Evolutionary conservation across 1,139 yeast species (phyloP), one percentile per base, ranked within the genome.

Genomic region (Saccharomyces hybrid): DNA sequence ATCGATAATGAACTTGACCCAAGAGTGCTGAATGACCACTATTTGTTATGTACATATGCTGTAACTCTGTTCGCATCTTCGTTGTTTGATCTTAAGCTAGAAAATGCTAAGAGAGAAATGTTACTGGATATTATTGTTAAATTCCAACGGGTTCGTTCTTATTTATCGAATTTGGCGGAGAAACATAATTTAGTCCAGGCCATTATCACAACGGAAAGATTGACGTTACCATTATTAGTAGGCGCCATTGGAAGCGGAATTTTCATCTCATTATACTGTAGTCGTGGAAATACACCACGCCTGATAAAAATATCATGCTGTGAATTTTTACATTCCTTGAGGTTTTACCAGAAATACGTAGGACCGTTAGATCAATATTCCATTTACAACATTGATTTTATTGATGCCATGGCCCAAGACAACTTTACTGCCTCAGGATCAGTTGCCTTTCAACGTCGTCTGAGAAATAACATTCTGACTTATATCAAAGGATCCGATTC

Each of bases 401-500:
- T 82, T 54, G 64, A 70, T 41, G 71, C 74, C 8, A 75, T 86
- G 54, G 71, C 82, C 8, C 71, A 79, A n/a, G 90, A 85, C 58
- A 79, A 75, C 32, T 74, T 78, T 32, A 81, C 84, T 3, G 83
- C 87, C 52, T 84, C 93, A 0, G 93, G 95, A n/a, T 79, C 84
- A 29, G 87, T 86, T 16, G 90, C 95, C 0, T 76, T 86, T 31
- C 93, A 88, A 65, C 86, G 88, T 65, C 78, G 82, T 56, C 73
- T 87, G 56, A 75, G 81, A 61, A 77, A 78, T 58, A 78, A 74
- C 58, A 76, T 86, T 51, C 70, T 85, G 51, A 76, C 82, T 56
- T 75, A 64, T 34, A 65, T 83, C 16, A 78, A 80, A 6, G 72
- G 70, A 38, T 88, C 93, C 0, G 82, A 88, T 0, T 74, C 75